Base-by-base conservation (phyloP, 2,329 filamentous ascomycete genomes). In the Grosmannia clavigera region DNA sequence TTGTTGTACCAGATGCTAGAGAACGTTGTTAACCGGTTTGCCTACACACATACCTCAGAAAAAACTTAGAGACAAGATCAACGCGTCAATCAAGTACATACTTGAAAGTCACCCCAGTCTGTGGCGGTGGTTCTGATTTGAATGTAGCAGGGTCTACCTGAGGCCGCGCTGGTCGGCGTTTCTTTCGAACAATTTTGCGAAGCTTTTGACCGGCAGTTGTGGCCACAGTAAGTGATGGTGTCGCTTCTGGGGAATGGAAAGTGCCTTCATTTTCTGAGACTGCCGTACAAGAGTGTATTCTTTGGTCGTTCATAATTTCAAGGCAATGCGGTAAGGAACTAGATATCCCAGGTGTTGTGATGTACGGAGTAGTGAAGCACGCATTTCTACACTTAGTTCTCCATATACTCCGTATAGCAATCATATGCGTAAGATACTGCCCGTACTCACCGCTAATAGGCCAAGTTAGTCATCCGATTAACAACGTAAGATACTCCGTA, bases 1-100 rank as follows among this genome's bases (percentile, higher is more conserved):
- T 96, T 97, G 77, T 96, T 96, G 76, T 96, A 96, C 92, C 92
- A 96, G 69, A 95, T 95, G 73, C 96, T 97, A 80, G 12, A 35
- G 31, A 3, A 12, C 14, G 38, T 56, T 92, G 6, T 56, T 92
- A 10, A 14, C 2, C 1, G 3, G 4, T 53, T 61, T 57, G 33
- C 3, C 19, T 4, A 22, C 11, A 38, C n/a, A 22, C 22, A 33
- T 5, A 54, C 22, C 3, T 3, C 12, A 62, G 60, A 11, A 59
- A 27, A 6, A 14, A 25, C 1, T 38, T 3, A 40, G 16, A 3
- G n/a, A 38, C 7, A 25, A 22, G 35, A 16, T 2, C 7, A 51
- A 51, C 25, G 25, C 7, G 5, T 19, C n/a, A 6, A 14, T 14
- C 16, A 19, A 16, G 2, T 43, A 59, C 61, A 2, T 57, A 65